These are phyloP conservation scores for Crinitomyces ghanaensis DNA, from an alignment of 805 yeast species.

Conservation along the genomic window DNA sequence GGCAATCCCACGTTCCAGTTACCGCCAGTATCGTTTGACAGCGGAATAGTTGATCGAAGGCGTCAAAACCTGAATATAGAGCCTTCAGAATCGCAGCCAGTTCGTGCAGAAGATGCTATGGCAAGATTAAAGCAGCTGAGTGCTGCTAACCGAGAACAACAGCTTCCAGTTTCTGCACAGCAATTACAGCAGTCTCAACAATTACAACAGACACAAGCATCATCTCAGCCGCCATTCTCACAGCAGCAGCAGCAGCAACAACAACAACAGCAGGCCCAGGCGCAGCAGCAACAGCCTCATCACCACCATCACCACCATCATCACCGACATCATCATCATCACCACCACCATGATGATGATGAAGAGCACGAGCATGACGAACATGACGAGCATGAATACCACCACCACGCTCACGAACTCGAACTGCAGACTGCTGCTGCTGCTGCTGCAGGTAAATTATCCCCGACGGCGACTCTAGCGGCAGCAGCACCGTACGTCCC, in stretches of 20 bases:
- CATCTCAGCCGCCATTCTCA: background rate
- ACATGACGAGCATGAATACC: background rate
- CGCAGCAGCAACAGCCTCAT: slow-evolving; percentile 11
- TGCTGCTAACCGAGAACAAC: slow-evolving; percentile 2
- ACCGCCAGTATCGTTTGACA: slow-evolving; percentile 22
- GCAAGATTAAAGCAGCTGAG: slow-evolving; percentile 22
- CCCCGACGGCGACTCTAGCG: slow-evolving; percentile 9
- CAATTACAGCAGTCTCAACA: slow-evolving; percentile 9
- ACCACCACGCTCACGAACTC: background rate
- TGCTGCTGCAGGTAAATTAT: no score
- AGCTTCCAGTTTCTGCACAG: slow-evolving; percentile 5
- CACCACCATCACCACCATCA: slow-evolving; percentile 22
- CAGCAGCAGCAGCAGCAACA: slow-evolving; percentile 6
- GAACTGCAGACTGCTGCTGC: background rate
- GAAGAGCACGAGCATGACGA: background rate
- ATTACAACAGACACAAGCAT: slow-evolving; percentile 7
- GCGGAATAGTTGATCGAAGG: slow-evolving; percentile 14
- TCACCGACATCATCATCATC: slow-evolving; percentile 16
- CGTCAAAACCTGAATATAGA: slow-evolving; percentile 10
- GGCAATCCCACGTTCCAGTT: slow-evolving; percentile 13
- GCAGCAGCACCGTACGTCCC: slow-evolving; percentile 7
- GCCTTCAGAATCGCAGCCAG: slow-evolving; percentile 14
- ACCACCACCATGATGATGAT: slow-evolving; percentile 16
- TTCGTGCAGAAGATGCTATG: slow-evolving; percentile 28
- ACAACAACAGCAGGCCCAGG: slow-evolving; percentile 10